Percentiles rank a stretch among this genome's conserved stretches.
Evolutionary conservation across 2,329 filamentous ascomycete genomes (phyloP).

Genomic region (Periconia sp.): DNA sequence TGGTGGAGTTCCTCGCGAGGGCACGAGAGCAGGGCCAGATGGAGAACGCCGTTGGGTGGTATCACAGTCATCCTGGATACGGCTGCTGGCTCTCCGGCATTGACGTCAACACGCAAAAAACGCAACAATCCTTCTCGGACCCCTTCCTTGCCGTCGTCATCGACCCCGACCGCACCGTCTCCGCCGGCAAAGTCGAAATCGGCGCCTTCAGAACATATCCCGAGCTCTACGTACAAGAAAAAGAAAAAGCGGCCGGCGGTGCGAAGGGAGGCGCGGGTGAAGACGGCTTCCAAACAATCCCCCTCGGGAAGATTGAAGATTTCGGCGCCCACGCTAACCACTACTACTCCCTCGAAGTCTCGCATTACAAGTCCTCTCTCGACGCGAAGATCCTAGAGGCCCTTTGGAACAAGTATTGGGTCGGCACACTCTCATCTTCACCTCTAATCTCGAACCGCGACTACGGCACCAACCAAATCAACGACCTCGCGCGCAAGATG

Average conservation of each 20-base stretch:
- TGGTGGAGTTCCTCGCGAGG: slow-evolving; percentile 79
- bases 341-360: slow-evolving; percentile 90
- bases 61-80: slow-evolving; percentile 96
- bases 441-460: slow-evolving; percentile 91
- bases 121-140: slow-evolving; percentile 83
- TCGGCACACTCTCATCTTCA: slow-evolving; percentile 88
- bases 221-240: slow-evolving; percentile 59
- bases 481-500: slow-evolving; percentile 83
- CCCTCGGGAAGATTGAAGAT: slow-evolving; percentile 90
- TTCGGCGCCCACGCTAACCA: slow-evolving; percentile 89
- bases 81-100: slow-evolving; percentile 98
- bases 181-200: slow-evolving; percentile 93
- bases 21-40: slow-evolving; percentile 74
- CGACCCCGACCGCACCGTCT: slow-evolving; percentile 88
- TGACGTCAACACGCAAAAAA: slow-evolving; percentile 84
- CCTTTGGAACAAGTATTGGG: slow-evolving; percentile 99
- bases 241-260: slow-evolving; percentile 43
- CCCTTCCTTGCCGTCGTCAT: slow-evolving; percentile 96
- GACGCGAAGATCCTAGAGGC: slow-evolving; percentile 84
- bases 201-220: slow-evolving; percentile 94
- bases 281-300: slow-evolving; percentile 75
- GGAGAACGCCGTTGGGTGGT: slow-evolving; percentile 97
- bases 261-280: slow-evolving; percentile 45
- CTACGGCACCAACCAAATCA: slow-evolving; percentile 88
- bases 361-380: slow-evolving; percentile 91